Base-by-base conservation (phyloP, 1,284 basidiomycete genomes). In the Abortiporus biennis region DNA sequence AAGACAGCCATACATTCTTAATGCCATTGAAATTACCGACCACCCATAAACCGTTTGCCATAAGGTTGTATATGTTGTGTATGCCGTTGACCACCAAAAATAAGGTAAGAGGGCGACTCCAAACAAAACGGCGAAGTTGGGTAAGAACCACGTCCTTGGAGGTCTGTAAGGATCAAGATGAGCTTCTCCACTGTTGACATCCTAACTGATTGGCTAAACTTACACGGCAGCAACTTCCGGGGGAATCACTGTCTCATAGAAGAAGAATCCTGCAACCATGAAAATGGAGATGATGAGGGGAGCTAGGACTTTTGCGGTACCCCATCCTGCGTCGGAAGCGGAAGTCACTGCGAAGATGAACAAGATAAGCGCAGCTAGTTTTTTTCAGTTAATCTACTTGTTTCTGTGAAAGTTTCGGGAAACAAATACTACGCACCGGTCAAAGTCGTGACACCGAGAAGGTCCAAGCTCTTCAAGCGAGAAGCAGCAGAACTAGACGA, bases 301-400 rank as follows among this genome's bases (percentile, higher is more conserved):
- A 6, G 58, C 65, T 24, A 75, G 53, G 16, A 71, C 68, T 4
- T 39, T 50, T 0, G 65, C 66, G 0, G 65, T 57, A 1, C 48
- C 56, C 73, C 73, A 76, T 12, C 72, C 69, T 8, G 52, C 46
- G 2, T 59, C 56, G 2, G 70, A 66, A 1, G 69, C 72, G 4
- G 68, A 67, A 2, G 73, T 76, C 21, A 75, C 55, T 1, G 67
- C 68, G 47, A 68, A 74, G 27, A 74, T 67, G 54, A 76, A 72
- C 16, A 75, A 54, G 33, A 61, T 53, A n/a, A 61, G 48, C 1
- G 57, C 58, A 11, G 50, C 57, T 60, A 24, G n/a, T 19, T 12
- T 22, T 9, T 39, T 4, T 21, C 16, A 27, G 2, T 23, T 11
- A 16, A 49, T 47, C 11, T 9, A 29, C 8, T 45, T 47, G n/a